phyloP scores from a whole-genome alignment of 2,329 filamentous ascomycete genomes.

The Hyphodiscus sp. region DNA sequence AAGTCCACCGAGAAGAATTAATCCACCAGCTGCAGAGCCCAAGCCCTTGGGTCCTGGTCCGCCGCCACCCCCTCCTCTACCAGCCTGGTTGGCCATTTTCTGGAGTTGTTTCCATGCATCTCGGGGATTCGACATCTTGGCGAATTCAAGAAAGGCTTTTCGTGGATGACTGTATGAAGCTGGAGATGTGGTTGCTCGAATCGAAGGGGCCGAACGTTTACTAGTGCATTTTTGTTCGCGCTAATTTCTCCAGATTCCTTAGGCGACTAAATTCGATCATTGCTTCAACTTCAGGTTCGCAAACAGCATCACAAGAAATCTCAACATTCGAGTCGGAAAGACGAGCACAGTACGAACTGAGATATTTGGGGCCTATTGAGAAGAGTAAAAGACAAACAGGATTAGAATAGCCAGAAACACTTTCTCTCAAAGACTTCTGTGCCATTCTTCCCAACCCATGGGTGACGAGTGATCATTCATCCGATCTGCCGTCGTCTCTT shows the following conservation, averaged over 20 bases:
- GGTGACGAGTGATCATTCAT: conserved; percentile 25
- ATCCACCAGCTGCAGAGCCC: conserved; percentile 45
- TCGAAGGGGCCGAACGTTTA: conserved; percentile 10
- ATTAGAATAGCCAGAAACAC: conserved; percentile 32
- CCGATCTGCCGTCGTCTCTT: conserved; percentile 12
- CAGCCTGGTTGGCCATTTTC: conserved; percentile 53
- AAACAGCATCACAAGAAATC: neutral
- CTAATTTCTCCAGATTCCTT: conserved; percentile 11
- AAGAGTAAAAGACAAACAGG: conserved; percentile 3
- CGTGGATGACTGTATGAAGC: conserved; percentile 4
- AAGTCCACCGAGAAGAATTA: conserved; percentile 48
- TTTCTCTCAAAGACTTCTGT: conserved; percentile 30
- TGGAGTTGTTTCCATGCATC: conserved; percentile 58
- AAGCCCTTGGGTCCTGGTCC: conserved; percentile 41
- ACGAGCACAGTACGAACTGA: neutral
- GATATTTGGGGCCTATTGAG: neutral
- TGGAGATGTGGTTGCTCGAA: conserved; percentile 2
- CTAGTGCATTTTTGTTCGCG: conserved; percentile 19
- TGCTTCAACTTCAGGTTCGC: conserved; percentile 6
- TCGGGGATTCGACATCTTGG: conserved; percentile 45
- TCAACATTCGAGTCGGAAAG: neutral
- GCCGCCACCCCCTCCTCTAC: conserved; percentile 37
- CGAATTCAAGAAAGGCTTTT: conserved; percentile 4
- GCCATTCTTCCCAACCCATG: conserved; percentile 23
- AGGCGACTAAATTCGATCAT: neutral